A percentile compares a stretch with the other conserved stretches of the same genome.
Evolutionary conservation across 192 early-diverging fungal species (phyloP).

Genomic region (Coemansia sp.): DNA sequence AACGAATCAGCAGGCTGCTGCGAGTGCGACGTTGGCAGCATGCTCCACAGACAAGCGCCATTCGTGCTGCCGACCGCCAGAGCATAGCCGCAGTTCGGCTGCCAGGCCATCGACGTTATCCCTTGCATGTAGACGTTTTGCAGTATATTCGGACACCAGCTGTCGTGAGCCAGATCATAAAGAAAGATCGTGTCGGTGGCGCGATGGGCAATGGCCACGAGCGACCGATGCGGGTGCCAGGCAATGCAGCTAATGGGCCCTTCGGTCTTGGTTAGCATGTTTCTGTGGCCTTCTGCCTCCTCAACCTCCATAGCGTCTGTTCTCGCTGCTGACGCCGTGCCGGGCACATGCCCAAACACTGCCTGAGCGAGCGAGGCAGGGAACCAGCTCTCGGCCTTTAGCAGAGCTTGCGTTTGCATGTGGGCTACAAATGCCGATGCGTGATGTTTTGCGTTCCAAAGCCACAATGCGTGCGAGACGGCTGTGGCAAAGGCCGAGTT

Average conservation of each 20-base stretch:
- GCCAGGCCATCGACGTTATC: slow-evolving; percentile 48
- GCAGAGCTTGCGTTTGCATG: slow-evolving; percentile 9
- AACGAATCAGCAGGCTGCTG: neutral
- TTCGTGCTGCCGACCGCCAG: slow-evolving; percentile 42
- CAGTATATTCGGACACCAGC: slow-evolving; percentile 46
- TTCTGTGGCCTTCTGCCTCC: slow-evolving; percentile 20
- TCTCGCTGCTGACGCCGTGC: slow-evolving; percentile 23
- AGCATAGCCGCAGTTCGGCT: slow-evolving; percentile 41
- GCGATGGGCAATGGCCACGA: slow-evolving; percentile 66
- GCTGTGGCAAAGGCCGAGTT: slow-evolving; percentile 2
- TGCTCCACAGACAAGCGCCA: slow-evolving; percentile 48
- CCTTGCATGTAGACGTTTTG: slow-evolving; percentile 40
- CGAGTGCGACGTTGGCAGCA: slow-evolving; percentile 13
- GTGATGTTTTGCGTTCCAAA: slow-evolving; percentile 43
- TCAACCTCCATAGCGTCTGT: slow-evolving; percentile 14
- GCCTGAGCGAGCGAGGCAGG: slow-evolving; percentile 12
- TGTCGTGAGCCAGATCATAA: slow-evolving; percentile 60
- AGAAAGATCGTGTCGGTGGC: slow-evolving; percentile 60
- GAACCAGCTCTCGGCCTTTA: slow-evolving; percentile 33
- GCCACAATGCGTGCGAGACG: slow-evolving; percentile 17
- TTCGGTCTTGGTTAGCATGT: slow-evolving; percentile 35
- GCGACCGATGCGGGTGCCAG: slow-evolving; percentile 68
- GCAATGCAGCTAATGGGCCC: slow-evolving; percentile 58
- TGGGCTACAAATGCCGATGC: slow-evolving; percentile 1
- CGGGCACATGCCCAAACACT: slow-evolving; percentile 24